Conservation (phyloP, 768 basidiomycete species). For the Mycena latifolia region DNA sequence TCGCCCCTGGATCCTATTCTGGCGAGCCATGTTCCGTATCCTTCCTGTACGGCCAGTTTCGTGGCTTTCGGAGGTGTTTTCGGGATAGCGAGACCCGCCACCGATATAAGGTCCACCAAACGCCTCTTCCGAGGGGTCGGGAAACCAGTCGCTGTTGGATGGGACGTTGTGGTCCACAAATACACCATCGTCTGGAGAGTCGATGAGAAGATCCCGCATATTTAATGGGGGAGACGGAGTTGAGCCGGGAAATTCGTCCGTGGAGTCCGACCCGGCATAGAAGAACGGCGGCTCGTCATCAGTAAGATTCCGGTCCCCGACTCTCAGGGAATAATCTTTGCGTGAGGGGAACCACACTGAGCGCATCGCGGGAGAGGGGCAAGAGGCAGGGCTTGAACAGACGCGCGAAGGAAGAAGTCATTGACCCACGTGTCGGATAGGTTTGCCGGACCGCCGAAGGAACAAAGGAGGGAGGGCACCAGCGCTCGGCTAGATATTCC, state of each 20-base stretch:
- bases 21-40: not conserved
- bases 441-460: not conserved
- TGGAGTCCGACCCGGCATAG: not conserved
- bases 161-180: not conserved
- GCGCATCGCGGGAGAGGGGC: not conserved
- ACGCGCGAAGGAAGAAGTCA: conserved; percentile 10
- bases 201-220: conserved; percentile 12
- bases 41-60: not conserved
- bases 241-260: conserved; percentile 1
- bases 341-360: not conserved
- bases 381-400: not conserved
- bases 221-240: not conserved
- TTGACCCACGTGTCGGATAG: conserved; percentile 3
- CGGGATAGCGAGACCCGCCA: not conserved
- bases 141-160: not conserved
- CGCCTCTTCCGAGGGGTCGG: not conserved
- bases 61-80: not conserved
- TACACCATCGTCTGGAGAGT: conserved; percentile 1
- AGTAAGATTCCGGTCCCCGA: not conserved
- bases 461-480: not conserved
- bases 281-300: not conserved
- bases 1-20: conserved; percentile 4
- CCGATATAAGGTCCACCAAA: not conserved
- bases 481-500: not conserved
- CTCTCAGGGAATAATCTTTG: not conserved